These are phyloP conservation scores for Candida oleophila DNA, from an alignment of 805 yeast species.

Conservation along the genomic window DNA sequence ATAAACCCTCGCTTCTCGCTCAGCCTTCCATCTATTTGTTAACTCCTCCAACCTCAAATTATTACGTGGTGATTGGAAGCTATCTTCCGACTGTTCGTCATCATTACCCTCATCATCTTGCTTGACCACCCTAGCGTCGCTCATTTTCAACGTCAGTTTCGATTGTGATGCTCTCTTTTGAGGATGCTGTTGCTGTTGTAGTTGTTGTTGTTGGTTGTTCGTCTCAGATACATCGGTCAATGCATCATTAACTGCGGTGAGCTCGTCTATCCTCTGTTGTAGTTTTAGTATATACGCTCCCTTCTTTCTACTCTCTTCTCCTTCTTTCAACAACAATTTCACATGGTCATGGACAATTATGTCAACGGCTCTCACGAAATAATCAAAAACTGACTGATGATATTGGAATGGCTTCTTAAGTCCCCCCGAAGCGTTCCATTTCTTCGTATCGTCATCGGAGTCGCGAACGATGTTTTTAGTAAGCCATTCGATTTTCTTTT, in stretches of 20 bases:
- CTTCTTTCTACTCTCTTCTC: constrained; percentile 18
- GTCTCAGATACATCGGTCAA: constrained; percentile 10
- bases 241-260: constrained; percentile 21
- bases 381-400: constrained; percentile 49
- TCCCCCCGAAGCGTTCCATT: constrained; percentile 16
- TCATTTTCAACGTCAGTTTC: not conserved
- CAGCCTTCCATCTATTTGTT: constrained; percentile 64
- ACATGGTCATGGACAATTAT: constrained; percentile 60
- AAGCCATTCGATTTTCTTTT: constrained; percentile 45
- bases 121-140: not conserved
- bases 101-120: not conserved
- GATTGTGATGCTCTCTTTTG: not conserved
- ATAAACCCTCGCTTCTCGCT: constrained; percentile 64
- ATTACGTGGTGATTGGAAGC: constrained; percentile 30
- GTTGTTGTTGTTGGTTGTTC: not conserved
- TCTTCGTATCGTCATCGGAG: not conserved
- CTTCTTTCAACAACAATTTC: constrained; percentile 35
- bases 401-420: constrained; percentile 26
- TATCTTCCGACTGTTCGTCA: not conserved
- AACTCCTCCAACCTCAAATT: constrained; percentile 59
- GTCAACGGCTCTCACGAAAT: constrained; percentile 59
- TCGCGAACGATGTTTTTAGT: constrained; percentile 21
- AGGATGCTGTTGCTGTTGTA: not conserved
- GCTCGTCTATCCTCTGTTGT: constrained; percentile 26
- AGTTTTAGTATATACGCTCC: constrained; percentile 22